Evolutionary conservation across 2,329 filamentous ascomycete genomes (phyloP).

Genomic region (Colletotrichum horii): DNA sequence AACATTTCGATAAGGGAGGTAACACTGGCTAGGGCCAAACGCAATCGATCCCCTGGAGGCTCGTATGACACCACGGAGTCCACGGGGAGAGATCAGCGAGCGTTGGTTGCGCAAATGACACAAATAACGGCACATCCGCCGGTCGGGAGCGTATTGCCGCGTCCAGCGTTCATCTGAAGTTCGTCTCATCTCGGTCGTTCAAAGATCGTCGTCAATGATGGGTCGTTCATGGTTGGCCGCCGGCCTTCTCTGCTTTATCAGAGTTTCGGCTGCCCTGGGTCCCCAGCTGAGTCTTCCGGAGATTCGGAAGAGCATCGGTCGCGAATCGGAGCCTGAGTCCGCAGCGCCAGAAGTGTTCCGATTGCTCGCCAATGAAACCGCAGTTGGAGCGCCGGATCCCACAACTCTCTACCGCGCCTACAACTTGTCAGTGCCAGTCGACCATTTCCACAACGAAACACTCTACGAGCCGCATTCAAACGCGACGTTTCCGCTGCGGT

Average conservation of each 20-base stretch:
- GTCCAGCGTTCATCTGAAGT: background rate
- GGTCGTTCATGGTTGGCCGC: background rate
- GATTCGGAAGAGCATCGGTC: background rate
- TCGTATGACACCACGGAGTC: background rate
- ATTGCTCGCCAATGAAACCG: background rate
- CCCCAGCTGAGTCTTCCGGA: constrained; percentile 10
- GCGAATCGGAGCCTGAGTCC: background rate
- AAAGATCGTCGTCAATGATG: background rate
- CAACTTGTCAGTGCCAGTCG: constrained; percentile 60
- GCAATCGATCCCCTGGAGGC: background rate
- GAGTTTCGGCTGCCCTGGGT: background rate
- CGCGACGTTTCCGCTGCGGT: constrained; percentile 72
- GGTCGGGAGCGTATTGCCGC: background rate
- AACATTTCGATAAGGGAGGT: constrained; percentile 4
- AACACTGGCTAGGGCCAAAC: background rate
- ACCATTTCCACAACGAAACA: constrained; percentile 84
- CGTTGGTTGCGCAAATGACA: background rate
- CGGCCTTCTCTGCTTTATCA: background rate
- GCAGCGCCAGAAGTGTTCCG: background rate
- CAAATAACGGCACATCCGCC: background rate
- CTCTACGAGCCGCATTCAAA: constrained; percentile 78
- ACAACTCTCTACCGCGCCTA: constrained; percentile 38
- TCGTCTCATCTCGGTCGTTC: background rate
- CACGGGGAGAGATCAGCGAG: background rate
- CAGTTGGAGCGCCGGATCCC: background rate